Evolutionary conservation across 768 basidiomycete genomes (phyloP), one percentile per base, ranked within the genome.

Genomic region (Vararia minispora): DNA sequence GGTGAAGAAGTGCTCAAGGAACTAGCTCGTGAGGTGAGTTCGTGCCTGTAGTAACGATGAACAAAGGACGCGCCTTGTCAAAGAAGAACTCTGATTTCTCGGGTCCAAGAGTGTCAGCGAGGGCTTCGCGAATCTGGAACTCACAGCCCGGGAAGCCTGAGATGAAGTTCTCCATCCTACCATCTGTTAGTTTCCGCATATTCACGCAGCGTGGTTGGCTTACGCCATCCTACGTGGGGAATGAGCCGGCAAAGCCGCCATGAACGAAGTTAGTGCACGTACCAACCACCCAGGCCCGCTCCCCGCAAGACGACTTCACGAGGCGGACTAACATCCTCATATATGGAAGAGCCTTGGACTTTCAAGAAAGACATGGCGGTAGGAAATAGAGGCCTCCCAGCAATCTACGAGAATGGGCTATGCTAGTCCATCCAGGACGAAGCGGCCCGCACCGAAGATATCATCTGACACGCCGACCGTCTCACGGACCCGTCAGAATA

Each of bases 1-100:
- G 13, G 54, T 56, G 51, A 66, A 68, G 51, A 64, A 68, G 48
- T 66, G 58, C 40, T 65, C 60, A 12, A 66, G 50, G 43, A 66
- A 65, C 59, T 63, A 39, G 5, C 14, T 39, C 17, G 13, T n/a
- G 13, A n/a, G 12, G 17, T 12, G 18, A 14, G 6, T 13, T 28
- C 20, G 31, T 17, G 17, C 27, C 16, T 26, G 16, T 16, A 28
- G 16, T 8, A 12, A 10, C 10, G 25, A 16, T 16, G 21, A 26
- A 22, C 17, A 24, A 6, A 30, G 13, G 33, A 23, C 23, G 12
- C 55, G 25, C 62, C 54, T 62, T 63, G 54, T 65, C 63, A 41
- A 64, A 68, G 54, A 64, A 68, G 51, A 55, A 64, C 21, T 60
- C 58, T 36, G 57, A 55, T 43, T 63, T 54, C 8, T 53, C 54